A percentile compares a stretch with the other conserved stretches of the same genome.
Conservation (phyloP, 257 asterid species). For the Apocynum venetum region DNA sequence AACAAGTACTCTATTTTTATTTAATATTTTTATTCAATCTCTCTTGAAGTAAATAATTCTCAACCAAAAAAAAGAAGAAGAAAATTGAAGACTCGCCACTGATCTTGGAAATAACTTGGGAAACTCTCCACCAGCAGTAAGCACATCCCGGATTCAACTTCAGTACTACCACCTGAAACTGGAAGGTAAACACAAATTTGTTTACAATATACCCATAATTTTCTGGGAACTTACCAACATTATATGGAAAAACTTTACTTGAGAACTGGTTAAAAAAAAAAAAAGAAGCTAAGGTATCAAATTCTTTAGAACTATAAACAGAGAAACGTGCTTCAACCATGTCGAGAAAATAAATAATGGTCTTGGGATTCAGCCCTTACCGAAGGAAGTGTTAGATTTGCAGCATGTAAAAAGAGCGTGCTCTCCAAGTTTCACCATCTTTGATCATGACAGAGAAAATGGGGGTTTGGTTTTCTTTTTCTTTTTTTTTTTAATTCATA, state of each 20-base stretch:
- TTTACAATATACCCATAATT: background rate
- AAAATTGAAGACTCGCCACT: constrained; percentile 10
- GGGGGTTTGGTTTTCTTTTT: too few species aligned
- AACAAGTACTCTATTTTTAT: background rate
- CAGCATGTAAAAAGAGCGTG: constrained; percentile 19
- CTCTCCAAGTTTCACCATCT: constrained; percentile 18
- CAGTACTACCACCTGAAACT: constrained; percentile 35
- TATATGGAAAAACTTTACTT: too few species aligned
- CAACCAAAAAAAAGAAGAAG: background rate
- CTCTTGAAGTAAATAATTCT: background rate
- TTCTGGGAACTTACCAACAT: too few species aligned
- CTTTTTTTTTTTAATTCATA: too few species aligned
- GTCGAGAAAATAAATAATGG: too few species aligned
- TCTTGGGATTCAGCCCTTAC: too few species aligned
- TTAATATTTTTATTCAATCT: background rate
- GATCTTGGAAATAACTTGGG: constrained; percentile 19
- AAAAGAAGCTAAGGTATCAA: too few species aligned
- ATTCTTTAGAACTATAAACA: too few species aligned
- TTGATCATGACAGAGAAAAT: background rate
- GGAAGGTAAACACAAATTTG: constrained; percentile 3
- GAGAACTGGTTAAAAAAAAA: too few species aligned
- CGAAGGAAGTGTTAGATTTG: constrained; percentile 26
- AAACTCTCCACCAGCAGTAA: constrained; percentile 23
- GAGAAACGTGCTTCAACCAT: fast-evolving
- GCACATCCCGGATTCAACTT: constrained; percentile 29